A percentile compares a stretch with the other conserved stretches of the same genome.
Conservation (phyloP, 2,329 filamentous ascomycete species). For the Bipolaris cookei region DNA sequence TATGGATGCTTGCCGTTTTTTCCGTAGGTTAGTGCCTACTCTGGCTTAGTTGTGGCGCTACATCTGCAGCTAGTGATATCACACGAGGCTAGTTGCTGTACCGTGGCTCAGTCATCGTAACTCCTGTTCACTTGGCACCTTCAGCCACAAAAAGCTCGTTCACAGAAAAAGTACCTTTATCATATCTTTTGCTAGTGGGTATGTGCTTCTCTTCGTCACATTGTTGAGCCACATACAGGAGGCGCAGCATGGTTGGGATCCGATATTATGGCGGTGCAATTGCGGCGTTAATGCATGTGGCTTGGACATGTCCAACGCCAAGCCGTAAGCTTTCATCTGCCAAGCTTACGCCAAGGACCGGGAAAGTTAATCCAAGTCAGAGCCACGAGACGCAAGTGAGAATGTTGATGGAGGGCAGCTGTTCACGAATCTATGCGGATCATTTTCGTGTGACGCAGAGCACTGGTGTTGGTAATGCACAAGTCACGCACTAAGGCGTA, state of each 20-base stretch:
- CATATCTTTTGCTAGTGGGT: background rate
- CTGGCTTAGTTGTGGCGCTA: slow-evolving; percentile 21
- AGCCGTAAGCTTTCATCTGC: background rate
- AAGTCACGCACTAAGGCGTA: background rate
- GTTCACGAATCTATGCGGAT: background rate
- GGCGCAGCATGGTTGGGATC: background rate
- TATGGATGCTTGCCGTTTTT: slow-evolving; percentile 23
- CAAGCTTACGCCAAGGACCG: slow-evolving; percentile 2
- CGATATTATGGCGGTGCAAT: background rate
- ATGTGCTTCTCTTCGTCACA: background rate
- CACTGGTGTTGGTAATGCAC: background rate
- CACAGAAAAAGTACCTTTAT: background rate
- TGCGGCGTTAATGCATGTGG: background rate
- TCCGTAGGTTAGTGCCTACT: slow-evolving; percentile 11
- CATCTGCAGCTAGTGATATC: slow-evolving; percentile 1
- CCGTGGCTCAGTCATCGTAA: slow-evolving; percentile 12
- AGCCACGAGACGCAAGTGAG: background rate
- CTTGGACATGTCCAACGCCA: slow-evolving; percentile 2
- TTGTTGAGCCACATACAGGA: background rate
- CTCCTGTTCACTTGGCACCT: background rate
- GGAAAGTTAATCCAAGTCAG: background rate
- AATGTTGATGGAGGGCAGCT: background rate
- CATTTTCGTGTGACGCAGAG: background rate
- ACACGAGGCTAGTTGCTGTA: slow-evolving; percentile 13
- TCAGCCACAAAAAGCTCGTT: background rate